Evolutionary conservation across 2,329 filamentous ascomycete species (phyloP), one percentile per base, ranked within the genome.

Genomic region (Penicillium palitans): DNA sequence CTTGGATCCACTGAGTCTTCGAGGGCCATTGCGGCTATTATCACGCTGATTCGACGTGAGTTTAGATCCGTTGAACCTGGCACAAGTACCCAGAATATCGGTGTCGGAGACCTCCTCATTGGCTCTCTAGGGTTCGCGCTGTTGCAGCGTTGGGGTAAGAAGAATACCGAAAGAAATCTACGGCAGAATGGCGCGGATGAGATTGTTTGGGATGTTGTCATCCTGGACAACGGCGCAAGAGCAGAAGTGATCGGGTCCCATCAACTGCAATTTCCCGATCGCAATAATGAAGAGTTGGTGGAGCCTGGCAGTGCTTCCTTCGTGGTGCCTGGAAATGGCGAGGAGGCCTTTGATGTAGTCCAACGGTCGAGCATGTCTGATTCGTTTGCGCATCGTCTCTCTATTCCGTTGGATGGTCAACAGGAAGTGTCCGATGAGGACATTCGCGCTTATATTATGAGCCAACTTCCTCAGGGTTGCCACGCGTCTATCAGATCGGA

Each of bases 261-360:
- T 57, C 71, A 71, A 49, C 68, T 74, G 41, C 70, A 70, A 44
- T 73, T 70, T 51, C 48, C 64, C 7, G 60, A 65, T 25, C 54
- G 60, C 44, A 76, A 77, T 3, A 74, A 80, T 10, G 79, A 83
- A 35, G 78, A 80, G 25, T 67, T 79, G 2, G 74, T 72, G 70
- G 42, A 78, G 74, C 45, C 80, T 84, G 49, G 84, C 78, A 69
- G 80, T 76, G 61, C 87, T 84, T 80, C 80, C 10, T 79, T 80
- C 52, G 64, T 78, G 49, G 71, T 73, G 45, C 71, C 76, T 6
- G 70, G 71, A 5, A 69, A 68, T 13, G 70, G 71, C 12, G 72
- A 79, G 44, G 72, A 73, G 25, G 54, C 60, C 5, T 77, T 79
- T 49, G 72, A 75, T 61, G 74, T 75, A 10, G 61, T 79, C 19